Evolutionary conservation across 2,329 filamentous ascomycete genomes (phyloP), one percentile per base, ranked within the genome.

Genomic region (Lachnellula suecica): DNA sequence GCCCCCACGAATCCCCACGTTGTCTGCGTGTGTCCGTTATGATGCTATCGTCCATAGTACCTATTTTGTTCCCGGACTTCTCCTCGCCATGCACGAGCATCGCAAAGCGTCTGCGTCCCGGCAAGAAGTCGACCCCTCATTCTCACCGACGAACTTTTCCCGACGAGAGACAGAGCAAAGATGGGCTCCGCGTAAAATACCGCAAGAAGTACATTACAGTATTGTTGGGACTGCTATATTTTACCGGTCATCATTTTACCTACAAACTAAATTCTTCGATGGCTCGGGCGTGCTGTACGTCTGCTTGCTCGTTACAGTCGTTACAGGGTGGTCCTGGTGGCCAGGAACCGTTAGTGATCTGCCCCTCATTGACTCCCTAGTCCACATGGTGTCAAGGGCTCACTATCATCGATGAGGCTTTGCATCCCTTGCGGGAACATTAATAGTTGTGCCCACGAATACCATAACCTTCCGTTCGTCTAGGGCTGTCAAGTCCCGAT

Each of bases 321-420:
- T 23, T 5, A 10, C 38, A 46, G 44, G 44, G 44, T 37, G 17
- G 40, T 35, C 40, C 31, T 38, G 35, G n/a, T 17, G 9, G 37
- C 29, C 47, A 43, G 48, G 48, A 44, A 51, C 48, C 49, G 49
- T 51, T 41, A 38, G 17, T 44, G 27, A 44, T 44, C 27, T 24
- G 29, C 41, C 45, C 34, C 37, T 40, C 47, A 42, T 2, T 17
- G 35, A 41, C 8, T 22, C 19, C 38, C 8, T 41, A 7, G 5
- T 23, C 34, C n/a, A 13, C 23, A 44, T 40, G 27, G 46, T 24
- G 17, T n/a, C 4, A 23, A 43, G 10, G 25, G 23, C 41, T 15
- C 4, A 41, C 13, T 41, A 31, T 17, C 20, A 11, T 15, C 22
- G 22, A 29, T 50, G 47, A 23, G 40, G 47, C 47, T 50, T 50